Evolutionary conservation across 176 grass and related monocot genomes (phyloP).

Genomic region (Saccharum officinarum): DNA sequence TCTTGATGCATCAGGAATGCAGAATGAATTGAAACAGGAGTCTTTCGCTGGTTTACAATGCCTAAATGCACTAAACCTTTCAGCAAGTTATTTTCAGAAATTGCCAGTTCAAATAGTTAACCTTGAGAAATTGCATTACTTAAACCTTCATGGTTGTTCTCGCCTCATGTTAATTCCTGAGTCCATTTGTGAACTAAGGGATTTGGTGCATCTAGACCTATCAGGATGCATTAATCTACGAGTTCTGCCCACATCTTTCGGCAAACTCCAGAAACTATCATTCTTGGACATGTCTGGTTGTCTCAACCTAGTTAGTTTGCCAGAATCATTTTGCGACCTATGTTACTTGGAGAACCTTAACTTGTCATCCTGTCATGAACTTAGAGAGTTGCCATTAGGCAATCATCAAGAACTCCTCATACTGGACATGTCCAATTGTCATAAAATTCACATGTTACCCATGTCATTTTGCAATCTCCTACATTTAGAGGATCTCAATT

Average conservation of each 20-base stretch:
- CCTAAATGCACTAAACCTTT: not conserved
- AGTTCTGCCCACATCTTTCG: not conserved
- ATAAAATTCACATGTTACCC: not conserved
- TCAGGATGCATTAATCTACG: not conserved
- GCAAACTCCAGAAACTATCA: not conserved
- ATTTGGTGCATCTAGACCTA: not conserved
- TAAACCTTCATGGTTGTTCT: not conserved
- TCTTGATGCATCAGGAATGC: not conserved
- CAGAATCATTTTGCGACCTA: not conserved
- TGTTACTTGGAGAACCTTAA: not conserved
- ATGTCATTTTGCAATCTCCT: not conserved
- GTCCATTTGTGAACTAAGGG: not conserved
- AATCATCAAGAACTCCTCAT: not conserved
- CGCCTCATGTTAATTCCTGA: not conserved
- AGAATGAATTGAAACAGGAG: not conserved
- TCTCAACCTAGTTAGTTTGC: not conserved
- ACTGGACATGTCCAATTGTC: not conserved
- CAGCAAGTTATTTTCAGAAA: not conserved
- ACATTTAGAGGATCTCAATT: not conserved
- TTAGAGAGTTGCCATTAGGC: not conserved
- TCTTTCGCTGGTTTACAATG: not conserved
- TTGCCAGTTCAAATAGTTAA: not conserved
- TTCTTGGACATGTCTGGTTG: constrained; percentile 7
- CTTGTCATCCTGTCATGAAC: not conserved
- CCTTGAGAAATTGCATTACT: not conserved